Conservation (phyloP, 2,329 filamentous ascomycete genomes). For the Ophiocordyceps camponoti-floridani region DNA sequence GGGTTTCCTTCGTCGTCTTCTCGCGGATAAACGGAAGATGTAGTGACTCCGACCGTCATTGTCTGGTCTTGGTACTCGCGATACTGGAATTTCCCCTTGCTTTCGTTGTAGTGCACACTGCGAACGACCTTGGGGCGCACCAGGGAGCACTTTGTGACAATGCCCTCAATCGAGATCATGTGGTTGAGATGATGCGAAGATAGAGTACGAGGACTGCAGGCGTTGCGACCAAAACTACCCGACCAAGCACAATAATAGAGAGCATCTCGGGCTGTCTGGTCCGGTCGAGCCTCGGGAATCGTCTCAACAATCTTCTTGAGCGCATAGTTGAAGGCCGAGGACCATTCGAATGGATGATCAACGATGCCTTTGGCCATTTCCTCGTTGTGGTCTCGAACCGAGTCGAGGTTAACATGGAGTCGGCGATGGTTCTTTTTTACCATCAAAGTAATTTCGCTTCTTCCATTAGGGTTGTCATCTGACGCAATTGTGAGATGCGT, state of each 20-base stretch:
- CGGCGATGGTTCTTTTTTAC: slow-evolving; percentile 48
- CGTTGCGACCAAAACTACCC: slow-evolving; percentile 85
- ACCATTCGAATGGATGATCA: slow-evolving; percentile 73
- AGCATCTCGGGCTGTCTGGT: slow-evolving; percentile 60
- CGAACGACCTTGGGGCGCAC: slow-evolving; percentile 96
- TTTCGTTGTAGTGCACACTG: slow-evolving; percentile 92
- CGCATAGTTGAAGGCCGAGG: slow-evolving; percentile 74
- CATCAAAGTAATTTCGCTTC: slow-evolving; percentile 72
- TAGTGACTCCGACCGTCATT: slow-evolving; percentile 83
- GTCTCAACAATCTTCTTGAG: slow-evolving; percentile 78
- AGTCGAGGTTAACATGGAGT: slow-evolving; percentile 64
- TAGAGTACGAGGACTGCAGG: slow-evolving; percentile 86
- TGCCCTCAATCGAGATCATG: slow-evolving; percentile 95
- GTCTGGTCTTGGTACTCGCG: slow-evolving; percentile 92
- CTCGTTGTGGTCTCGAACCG: slow-evolving; percentile 72
- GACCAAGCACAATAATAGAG: slow-evolving; percentile 96
- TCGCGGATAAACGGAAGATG: slow-evolving; percentile 81
- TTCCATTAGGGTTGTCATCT: slow-evolving; percentile 40
- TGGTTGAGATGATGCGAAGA: slow-evolving; percentile 81
- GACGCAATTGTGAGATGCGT: not conserved
- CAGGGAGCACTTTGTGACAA: slow-evolving; percentile 88
- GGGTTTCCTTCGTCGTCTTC: slow-evolving; percentile 89
- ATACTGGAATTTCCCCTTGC: slow-evolving; percentile 69
- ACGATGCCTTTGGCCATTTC: slow-evolving; percentile 68
- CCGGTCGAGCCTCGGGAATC: slow-evolving; percentile 54